Conservation (phyloP, 1,284 basidiomycete species). For the Farysia itapuensis region DNA sequence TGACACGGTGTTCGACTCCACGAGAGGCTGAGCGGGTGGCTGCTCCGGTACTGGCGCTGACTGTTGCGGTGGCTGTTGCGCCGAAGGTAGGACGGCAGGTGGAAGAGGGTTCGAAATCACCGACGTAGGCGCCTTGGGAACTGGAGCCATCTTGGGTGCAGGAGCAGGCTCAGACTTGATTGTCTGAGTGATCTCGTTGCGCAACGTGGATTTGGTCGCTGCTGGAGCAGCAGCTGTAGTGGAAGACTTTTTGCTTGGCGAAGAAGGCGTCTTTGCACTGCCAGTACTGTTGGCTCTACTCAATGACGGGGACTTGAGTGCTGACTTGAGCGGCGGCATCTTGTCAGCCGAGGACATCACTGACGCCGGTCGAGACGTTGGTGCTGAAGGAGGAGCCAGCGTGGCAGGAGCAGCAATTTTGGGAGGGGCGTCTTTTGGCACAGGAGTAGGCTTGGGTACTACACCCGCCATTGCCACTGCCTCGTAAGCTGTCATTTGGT, state of each 20-base stretch:
- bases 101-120: constrained; percentile 26
- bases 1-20: neutral
- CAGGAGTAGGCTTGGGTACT: constrained; percentile 28
- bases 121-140: constrained; percentile 37
- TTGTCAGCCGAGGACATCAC: constrained; percentile 34
- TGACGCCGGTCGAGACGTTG: constrained; percentile 21
- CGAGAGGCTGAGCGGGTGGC: neutral
- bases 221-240: constrained; percentile 1
- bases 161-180: constrained; percentile 20
- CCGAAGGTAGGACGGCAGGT: neutral
- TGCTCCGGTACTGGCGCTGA: neutral
- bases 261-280: constrained; percentile 13
- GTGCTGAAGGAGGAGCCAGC: constrained; percentile 1
- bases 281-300: constrained; percentile 26
- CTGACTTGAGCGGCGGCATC: constrained; percentile 48
- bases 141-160: constrained; percentile 35
- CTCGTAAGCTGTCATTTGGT: constrained; percentile 40
- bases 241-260: constrained; percentile 23
- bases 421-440: constrained; percentile 7
- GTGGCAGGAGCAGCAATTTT: constrained; percentile 3
- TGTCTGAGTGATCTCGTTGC: constrained; percentile 30
- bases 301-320: constrained; percentile 40
- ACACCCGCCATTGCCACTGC: constrained; percentile 48
- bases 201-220: constrained; percentile 17
- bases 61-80: neutral